These are phyloP conservation scores for Tilletia setariae DNA, from an alignment of 1,284 basidiomycete species.

Conservation along the genomic window DNA sequence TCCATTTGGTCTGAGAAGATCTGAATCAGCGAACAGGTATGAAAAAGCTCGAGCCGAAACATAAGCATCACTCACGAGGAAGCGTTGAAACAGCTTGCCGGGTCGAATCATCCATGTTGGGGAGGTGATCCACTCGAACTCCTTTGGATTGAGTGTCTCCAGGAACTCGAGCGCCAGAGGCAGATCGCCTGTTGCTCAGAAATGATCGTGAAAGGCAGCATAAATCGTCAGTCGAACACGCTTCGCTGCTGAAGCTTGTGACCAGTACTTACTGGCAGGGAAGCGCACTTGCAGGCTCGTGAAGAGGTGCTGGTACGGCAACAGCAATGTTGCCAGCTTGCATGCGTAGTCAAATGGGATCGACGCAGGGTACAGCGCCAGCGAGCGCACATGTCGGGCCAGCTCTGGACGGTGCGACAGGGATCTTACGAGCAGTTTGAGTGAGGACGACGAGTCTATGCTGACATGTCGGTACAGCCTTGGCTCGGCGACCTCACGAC, in stretches of 20 bases:
- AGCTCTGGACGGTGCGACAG: neutral
- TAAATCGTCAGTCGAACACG: neutral
- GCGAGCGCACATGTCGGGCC: neutral
- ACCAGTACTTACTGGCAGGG: neutral
- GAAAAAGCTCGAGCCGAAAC: neutral
- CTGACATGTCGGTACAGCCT: neutral
- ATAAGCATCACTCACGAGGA: conserved; percentile 45
- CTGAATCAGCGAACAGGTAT: neutral
- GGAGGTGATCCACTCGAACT: conserved; percentile 17
- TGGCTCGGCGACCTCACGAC: neutral
- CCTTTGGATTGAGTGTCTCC: neutral
- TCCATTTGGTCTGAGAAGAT: conserved; percentile 9
- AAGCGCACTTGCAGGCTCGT: conserved; percentile 13
- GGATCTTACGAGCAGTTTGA: conserved; percentile 5
- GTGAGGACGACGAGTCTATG: neutral
- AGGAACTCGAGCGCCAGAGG: conserved; percentile 14
- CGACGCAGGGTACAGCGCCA: neutral
- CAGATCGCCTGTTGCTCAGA: neutral
- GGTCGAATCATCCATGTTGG: conserved; percentile 16
- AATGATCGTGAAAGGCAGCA: neutral
- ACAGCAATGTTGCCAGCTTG: neutral
- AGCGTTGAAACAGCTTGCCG: conserved; percentile 20
- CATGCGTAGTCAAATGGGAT: neutral
- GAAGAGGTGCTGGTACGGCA: conserved; percentile 4
- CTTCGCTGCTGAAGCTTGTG: neutral